Evolutionary conservation across 331 rosid genomes (phyloP).

Genomic region (Phaseolus coccineus): DNA sequence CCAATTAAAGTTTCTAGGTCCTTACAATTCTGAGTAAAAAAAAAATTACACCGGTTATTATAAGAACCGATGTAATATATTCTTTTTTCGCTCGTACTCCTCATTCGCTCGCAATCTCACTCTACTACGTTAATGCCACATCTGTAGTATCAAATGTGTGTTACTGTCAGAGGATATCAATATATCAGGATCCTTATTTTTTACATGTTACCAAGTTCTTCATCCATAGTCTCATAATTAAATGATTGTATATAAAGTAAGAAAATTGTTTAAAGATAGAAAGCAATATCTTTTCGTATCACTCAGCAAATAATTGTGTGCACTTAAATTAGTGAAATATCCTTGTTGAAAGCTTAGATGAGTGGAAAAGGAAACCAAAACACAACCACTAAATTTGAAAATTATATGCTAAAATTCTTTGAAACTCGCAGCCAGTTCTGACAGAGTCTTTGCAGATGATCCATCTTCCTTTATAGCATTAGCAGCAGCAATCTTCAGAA

Average conservation of each 20-base stretch:
- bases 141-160: too few relatives aligned
- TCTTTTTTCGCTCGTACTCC: too few relatives aligned
- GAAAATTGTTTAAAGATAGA: not conserved
- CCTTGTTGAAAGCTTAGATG: not conserved
- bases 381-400: not conserved
- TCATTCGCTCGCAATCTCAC: too few relatives aligned
- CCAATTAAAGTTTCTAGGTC: too few relatives aligned
- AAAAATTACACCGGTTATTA: too few relatives aligned
- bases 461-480: conserved; percentile 37
- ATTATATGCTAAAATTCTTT: not conserved
- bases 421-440: conserved; percentile 17
- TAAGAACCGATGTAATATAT: too few relatives aligned
- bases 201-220: not conserved
- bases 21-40: too few relatives aligned
- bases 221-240: not conserved
- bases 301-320: not conserved
- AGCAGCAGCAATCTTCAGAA: conserved; percentile 37
- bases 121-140: too few relatives aligned
- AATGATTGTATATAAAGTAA: not conserved
- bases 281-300: not conserved
- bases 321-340: not conserved
- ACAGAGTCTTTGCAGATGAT: conserved; percentile 33
- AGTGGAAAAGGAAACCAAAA: not conserved
- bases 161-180: too few relatives aligned
- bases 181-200: not conserved